phyloP scores from a whole-genome alignment of 2,329 filamentous ascomycete genomes.

The Talaromyces pinophilus region DNA sequence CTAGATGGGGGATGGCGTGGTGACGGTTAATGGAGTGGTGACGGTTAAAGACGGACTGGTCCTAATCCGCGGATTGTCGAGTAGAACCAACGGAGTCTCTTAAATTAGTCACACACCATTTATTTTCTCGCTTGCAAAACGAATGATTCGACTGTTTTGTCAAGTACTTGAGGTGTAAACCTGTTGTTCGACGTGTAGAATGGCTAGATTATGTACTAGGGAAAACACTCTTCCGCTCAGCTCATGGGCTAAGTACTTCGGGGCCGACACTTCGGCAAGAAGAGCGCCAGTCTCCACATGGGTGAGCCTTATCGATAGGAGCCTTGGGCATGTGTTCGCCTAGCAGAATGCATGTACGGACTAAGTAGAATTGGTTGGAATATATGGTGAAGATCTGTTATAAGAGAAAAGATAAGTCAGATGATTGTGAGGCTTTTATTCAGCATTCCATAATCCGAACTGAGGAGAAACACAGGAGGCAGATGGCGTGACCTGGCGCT shows the following conservation, averaged over 20 bases:
- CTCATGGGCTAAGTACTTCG: background rate
- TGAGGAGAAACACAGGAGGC: background rate
- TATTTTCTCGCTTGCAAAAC: background rate
- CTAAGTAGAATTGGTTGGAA: background rate
- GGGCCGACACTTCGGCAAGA: constrained; percentile 7
- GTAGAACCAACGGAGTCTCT: background rate
- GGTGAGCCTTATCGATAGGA: constrained; percentile 5
- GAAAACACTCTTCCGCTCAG: constrained; percentile 7
- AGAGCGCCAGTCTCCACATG: background rate
- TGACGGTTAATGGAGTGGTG: constrained; percentile 3
- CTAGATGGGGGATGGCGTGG: background rate
- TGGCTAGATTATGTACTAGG: background rate
- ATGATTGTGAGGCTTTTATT: background rate
- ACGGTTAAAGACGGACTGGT: background rate
- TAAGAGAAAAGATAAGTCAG: background rate
- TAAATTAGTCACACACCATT: too few relatives aligned
- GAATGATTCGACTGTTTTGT: background rate
- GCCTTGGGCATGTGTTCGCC: background rate
- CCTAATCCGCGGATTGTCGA: background rate
- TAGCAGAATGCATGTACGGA: background rate
- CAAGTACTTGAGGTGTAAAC: background rate
- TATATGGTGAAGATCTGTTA: background rate
- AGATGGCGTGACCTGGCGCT: constrained; percentile 2
- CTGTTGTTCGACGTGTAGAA: background rate
- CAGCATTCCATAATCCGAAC: background rate